Evolutionary conservation across 2,329 filamentous ascomycete genomes (phyloP), one percentile per base, ranked within the genome.

Genomic region (Truncatella angustata): DNA sequence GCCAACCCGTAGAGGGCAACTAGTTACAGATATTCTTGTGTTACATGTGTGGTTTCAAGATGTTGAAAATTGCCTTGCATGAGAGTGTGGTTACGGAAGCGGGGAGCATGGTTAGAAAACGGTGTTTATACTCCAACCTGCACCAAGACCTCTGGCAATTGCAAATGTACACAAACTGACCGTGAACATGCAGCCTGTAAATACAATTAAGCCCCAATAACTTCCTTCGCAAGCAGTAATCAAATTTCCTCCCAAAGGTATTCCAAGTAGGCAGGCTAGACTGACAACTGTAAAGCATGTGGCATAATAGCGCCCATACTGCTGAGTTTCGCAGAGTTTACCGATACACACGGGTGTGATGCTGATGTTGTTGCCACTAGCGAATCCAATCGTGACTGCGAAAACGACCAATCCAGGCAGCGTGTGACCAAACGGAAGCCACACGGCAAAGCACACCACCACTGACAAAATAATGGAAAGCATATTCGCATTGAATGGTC

Each of bases 281-380:
- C 4, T 11, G 34, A 36, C 34, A 12, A 36, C 10, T 4, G 34
- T 36, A 11, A 36, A 36, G 34, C 34, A 36, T 12, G 84, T 87
- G 3, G 84, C 83, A 60, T 86, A 87, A 59, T 88, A 86, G 14
- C 83, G 70, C 0, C 86, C 87, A 58, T 88, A 89, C 44, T 87
- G 73, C 55, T 85, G 78, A 2, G 84, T 87, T 35, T 80, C 77
- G 66, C 86, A 90, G 4, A 88, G 73, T 67, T 89, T 85, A 0
- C 85, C 85, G 2, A 90, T 78, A 58, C 86, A 89, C 1, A 89
- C 86, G 0, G 87, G 86, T 0, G 84, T 86, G 48, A 90, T 64
- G 7, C 77, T 81, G 62, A 90, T 88, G 55, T 86, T 87, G 50
- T 77, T 80, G 2, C 87, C 87, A 30, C 79, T 85, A 1, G 79